Evolutionary conservation across 352 stramenopile genomes (phyloP).

Genomic region (Pythium rhizo-oryzae): DNA sequence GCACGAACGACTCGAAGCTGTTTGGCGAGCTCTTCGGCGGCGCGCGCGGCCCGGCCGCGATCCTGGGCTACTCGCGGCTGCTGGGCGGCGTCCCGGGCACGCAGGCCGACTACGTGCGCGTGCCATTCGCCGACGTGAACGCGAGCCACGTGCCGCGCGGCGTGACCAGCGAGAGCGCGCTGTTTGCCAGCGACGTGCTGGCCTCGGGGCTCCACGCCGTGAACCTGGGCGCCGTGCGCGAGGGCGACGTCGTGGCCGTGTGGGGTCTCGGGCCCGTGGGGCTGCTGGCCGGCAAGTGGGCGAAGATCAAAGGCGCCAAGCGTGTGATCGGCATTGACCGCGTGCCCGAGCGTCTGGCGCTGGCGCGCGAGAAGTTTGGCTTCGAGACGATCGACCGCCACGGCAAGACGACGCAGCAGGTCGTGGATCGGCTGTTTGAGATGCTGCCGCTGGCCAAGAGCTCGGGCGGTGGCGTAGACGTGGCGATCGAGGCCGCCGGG

Average conservation of each 20-base stretch:
- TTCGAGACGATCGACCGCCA: slow-evolving; percentile 41
- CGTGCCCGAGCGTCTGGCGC: slow-evolving; percentile 34
- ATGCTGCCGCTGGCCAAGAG: slow-evolving; percentile 33
- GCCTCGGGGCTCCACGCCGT: slow-evolving; percentile 42
- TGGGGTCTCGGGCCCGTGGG: slow-evolving; percentile 46
- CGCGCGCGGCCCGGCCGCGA: slow-evolving; percentile 30
- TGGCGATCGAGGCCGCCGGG: slow-evolving; percentile 43
- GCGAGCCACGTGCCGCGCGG: slow-evolving; percentile 30
- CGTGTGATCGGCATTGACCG: slow-evolving; percentile 46
- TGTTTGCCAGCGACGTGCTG: slow-evolving; percentile 50
- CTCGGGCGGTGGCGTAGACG: slow-evolving; percentile 38
- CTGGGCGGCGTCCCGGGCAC: slow-evolving; percentile 47
- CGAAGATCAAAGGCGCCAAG: slow-evolving; percentile 37
- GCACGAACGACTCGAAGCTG: slow-evolving; percentile 45
- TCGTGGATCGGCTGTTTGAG: slow-evolving; percentile 35
- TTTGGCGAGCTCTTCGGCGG: slow-evolving; percentile 45
- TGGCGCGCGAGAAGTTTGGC: slow-evolving; percentile 38
- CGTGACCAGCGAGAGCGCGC: slow-evolving; percentile 40
- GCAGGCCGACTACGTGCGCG: slow-evolving; percentile 55
- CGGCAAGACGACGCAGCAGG: slow-evolving; percentile 27
- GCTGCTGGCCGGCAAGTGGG: slow-evolving; percentile 38
- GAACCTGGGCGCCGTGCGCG: slow-evolving; percentile 31
- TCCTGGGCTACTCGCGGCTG: slow-evolving; percentile 42
- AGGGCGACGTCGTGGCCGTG: slow-evolving; percentile 43
- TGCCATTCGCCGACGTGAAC: slow-evolving; percentile 54